Evolutionary conservation across 345 rosid genomes (phyloP), one percentile per base, ranked within the genome.

Genomic region (Passiflora organensis): DNA sequence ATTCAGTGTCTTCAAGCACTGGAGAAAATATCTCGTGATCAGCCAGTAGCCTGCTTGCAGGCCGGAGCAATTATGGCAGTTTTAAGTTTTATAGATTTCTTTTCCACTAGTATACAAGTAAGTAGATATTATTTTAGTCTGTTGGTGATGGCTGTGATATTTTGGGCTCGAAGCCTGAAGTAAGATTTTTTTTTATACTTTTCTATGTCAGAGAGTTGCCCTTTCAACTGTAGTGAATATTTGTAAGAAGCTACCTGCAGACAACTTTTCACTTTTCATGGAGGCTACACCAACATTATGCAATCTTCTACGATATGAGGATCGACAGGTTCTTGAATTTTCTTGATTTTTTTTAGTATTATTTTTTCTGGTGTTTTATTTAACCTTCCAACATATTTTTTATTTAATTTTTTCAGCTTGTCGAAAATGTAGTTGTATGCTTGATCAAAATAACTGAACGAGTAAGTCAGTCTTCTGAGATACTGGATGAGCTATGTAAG

Each of bases 1-100:
- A 28, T 72, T 18, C 58, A 93, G 99, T 88, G 96, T 76, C 72
- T 93, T 82, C 96, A 93, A 89, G 99, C 99, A 59, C 74, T 93
- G 80, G 95, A 86, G 80, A 93, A 93, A 76, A 82, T 93, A 54
- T 88, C 99, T 41, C 82, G 79, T 36, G 94, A 86, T 60, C 85
- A 93, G 67, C 95, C 99, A 13, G 83, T 70, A 37, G 80, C 89
- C 12, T 93, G 96, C 71, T 73, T 93, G 69, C 78, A 86, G 68
- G 89, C 86, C 55, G 99, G 95, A 71, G 96, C 96, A 24, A 79
- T 86, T 39, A 75, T 78, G 90, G 94, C 99, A 56, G 93, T 80
- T 71, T 77, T 93, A 44, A 77, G 71, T 54, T 78, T 64, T 70
- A 76, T 93, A 51, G 99, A 89, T 55, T 93, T 93, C 77, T 84